phyloP scores from a whole-genome alignment of 2,329 filamentous ascomycete species.

The Aspergillus sp. region DNA sequence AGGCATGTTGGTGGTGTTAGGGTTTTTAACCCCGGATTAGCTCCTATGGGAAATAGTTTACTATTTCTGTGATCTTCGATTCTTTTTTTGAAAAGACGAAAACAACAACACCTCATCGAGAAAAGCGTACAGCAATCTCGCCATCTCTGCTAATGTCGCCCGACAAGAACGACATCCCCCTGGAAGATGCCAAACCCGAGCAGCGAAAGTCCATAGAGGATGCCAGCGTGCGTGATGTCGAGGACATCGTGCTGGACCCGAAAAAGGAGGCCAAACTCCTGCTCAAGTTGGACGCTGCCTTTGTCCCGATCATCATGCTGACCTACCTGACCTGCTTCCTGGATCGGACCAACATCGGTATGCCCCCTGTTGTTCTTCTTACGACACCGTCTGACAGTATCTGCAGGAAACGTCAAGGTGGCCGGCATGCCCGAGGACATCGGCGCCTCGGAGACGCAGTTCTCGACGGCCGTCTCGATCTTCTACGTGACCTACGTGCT shows the following conservation, averaged over 20 bases:
- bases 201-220: conserved; percentile 16
- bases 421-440: conserved; percentile 50
- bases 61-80: background rate
- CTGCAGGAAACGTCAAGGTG: conserved; percentile 47
- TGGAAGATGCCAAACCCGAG: conserved; percentile 8
- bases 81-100: no score
- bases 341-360: conserved; percentile 55
- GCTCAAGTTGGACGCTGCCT: conserved; percentile 48
- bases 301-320: conserved; percentile 55
- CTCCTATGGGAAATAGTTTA: no score
- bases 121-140: no score
- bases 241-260: conserved; percentile 40
- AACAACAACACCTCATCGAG: no score
- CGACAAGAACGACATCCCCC: background rate
- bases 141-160: background rate
- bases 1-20: background rate
- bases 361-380: background rate
- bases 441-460: conserved; percentile 39
- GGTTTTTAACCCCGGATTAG: conserved; percentile 3
- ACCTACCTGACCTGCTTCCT: conserved; percentile 57
- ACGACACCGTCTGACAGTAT: background rate
- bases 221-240: conserved; percentile 14
- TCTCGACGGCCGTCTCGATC: conserved; percentile 50
- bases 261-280: conserved; percentile 48
- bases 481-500: conserved; percentile 54